These are phyloP conservation scores for Eucalyptus marginata DNA, from an alignment of 345 rosid species.

Conservation along the genomic window DNA sequence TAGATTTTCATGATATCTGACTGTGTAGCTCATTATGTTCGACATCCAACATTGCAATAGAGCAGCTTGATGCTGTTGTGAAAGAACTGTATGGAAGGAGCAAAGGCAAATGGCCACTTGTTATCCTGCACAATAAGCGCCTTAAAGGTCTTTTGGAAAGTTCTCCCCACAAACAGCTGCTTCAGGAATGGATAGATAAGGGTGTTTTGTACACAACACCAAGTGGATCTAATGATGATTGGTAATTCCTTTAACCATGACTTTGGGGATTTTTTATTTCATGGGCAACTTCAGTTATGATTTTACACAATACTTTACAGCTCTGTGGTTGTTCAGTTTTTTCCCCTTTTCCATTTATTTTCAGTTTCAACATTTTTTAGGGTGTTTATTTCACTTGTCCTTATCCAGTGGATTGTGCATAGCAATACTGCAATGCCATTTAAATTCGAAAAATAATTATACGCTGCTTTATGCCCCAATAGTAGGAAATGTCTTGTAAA, in stretches of 20 bases:
- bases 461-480: not conserved
- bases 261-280: not conserved
- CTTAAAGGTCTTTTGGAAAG: constrained; percentile 42
- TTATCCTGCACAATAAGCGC: constrained; percentile 70
- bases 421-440: not conserved
- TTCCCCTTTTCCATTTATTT: not conserved
- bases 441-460: not conserved
- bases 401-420: not conserved
- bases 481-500: not conserved
- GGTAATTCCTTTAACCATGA: constrained; percentile 16
- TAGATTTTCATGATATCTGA: not conserved
- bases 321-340: not conserved
- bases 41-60: constrained; percentile 19
- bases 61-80: constrained; percentile 84
- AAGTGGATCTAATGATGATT: constrained; percentile 88
- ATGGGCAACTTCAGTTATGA: not conserved
- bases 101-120: constrained; percentile 64
- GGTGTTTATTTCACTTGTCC: not conserved
- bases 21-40: not conserved
- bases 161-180: constrained; percentile 32
- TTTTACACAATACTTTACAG: not conserved
- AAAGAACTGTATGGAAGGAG: constrained; percentile 34
- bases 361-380: not conserved
- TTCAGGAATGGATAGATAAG: constrained; percentile 58
- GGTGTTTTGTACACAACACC: constrained; percentile 68